Percentiles rank a stretch among this genome's conserved stretches.
Conservation (phyloP, 1,284 basidiomycete species). For the Cryptococcus maquisensis region DNA sequence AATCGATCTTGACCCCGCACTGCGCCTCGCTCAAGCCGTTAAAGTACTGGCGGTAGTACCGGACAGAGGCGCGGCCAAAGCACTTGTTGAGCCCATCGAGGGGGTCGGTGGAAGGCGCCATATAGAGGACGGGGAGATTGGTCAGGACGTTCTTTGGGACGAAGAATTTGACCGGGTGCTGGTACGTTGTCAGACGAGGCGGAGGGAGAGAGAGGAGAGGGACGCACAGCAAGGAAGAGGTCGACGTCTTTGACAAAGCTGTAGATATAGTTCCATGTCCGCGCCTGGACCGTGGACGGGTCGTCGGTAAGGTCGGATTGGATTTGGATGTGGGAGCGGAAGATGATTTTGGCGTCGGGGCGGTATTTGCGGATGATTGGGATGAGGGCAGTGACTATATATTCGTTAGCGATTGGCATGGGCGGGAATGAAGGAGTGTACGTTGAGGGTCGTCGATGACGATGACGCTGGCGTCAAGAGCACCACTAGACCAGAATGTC, state of each 20-base stretch:
- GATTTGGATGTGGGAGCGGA: constrained; percentile 83
- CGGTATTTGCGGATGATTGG: constrained; percentile 75
- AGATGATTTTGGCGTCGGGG: constrained; percentile 75
- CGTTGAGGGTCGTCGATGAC: constrained; percentile 67
- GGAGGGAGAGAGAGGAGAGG: neutral
- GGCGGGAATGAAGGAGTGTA: constrained; percentile 15
- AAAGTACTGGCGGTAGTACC: constrained; percentile 41
- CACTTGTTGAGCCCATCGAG: constrained; percentile 81
- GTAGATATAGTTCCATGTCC: constrained; percentile 86
- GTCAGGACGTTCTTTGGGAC: constrained; percentile 74
- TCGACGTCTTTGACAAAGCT: constrained; percentile 79
- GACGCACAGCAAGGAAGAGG: constrained; percentile 67
- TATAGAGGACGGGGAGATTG: constrained; percentile 43
- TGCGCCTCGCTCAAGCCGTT: constrained; percentile 34
- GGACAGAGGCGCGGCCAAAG: constrained; percentile 33
- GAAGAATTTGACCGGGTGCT: constrained; percentile 83
- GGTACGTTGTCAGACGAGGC: constrained; percentile 29
- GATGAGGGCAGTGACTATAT: constrained; percentile 62
- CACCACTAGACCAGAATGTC: constrained; percentile 73
- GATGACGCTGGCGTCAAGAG: constrained; percentile 37
- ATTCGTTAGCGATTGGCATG: neutral
- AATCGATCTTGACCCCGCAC: constrained; percentile 58
- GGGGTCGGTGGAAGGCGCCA: constrained; percentile 49
- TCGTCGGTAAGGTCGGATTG: constrained; percentile 40
- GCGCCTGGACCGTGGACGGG: constrained; percentile 65